Evolutionary conservation across 2,329 filamentous ascomycete species (phyloP).

Genomic region (Zasmidium angulare): DNA sequence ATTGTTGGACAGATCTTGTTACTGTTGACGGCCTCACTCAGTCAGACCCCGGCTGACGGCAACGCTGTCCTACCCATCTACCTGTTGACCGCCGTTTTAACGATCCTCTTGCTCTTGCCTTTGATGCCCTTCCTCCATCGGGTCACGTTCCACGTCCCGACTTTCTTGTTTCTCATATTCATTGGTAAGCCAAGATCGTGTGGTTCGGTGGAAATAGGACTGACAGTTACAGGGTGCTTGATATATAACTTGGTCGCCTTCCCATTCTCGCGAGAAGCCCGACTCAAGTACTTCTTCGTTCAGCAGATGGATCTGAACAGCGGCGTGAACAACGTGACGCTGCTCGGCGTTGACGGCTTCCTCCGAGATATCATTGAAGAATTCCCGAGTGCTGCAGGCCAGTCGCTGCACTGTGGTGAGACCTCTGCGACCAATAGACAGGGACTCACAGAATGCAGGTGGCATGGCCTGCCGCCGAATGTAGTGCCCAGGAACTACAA

Average conservation of each 20-base stretch:
- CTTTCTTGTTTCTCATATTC: constrained; percentile 72
- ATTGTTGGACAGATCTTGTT: constrained; percentile 75
- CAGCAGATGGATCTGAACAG: constrained; percentile 75
- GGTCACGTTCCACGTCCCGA: constrained; percentile 77
- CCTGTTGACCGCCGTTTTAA: constrained; percentile 65
- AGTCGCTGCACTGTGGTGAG: constrained; percentile 45
- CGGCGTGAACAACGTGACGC: constrained; percentile 64
- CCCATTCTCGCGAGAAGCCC: constrained; percentile 76
- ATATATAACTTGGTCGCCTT: constrained; percentile 86
- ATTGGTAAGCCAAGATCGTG: not conserved
- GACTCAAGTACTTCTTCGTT: constrained; percentile 84
- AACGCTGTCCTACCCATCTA: constrained; percentile 71
- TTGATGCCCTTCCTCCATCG: constrained; percentile 83
- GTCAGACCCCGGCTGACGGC: constrained; percentile 84
- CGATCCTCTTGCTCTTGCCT: constrained; percentile 72
- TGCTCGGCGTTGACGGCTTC: constrained; percentile 68
- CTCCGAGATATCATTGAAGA: constrained; percentile 65
- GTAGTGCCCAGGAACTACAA: constrained; percentile 49
- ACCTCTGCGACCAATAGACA: constrained; percentile 43
- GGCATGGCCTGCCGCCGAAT: constrained; percentile 66
- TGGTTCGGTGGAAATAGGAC: not conserved
- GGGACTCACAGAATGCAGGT: constrained; percentile 68
- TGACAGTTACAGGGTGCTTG: constrained; percentile 59
- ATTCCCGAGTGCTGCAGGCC: constrained; percentile 69
- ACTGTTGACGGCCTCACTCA: constrained; percentile 67